These are phyloP conservation scores for Penstemon eatonii DNA, from an alignment of 257 asterid species.

Conservation along the genomic window DNA sequence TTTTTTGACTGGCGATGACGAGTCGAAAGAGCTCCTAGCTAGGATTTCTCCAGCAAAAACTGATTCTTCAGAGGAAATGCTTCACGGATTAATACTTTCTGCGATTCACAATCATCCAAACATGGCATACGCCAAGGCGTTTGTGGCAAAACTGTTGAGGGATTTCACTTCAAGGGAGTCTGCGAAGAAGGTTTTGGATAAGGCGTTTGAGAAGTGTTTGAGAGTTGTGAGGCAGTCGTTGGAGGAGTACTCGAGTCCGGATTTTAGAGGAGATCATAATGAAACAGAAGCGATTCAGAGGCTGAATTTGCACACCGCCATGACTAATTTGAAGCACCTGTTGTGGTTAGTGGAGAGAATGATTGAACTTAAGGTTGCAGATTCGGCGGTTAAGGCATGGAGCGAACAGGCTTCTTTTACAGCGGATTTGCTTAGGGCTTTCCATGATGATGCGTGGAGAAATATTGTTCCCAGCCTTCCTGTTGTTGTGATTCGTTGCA, in stretches of 20 bases:
- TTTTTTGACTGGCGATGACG: constrained; percentile 48
- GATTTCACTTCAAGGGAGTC: constrained; percentile 73
- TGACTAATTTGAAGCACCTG: constrained; percentile 80
- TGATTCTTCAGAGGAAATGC: constrained; percentile 76
- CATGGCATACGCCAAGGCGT: constrained; percentile 79
- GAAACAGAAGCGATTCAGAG: constrained; percentile 93
- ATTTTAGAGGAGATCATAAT: constrained; percentile 76
- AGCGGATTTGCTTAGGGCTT: constrained; percentile 67
- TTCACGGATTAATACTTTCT: constrained; percentile 59
- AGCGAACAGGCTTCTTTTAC: constrained; percentile 77
- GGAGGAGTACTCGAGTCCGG: constrained; percentile 95
- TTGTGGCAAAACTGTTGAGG: constrained; percentile 82
- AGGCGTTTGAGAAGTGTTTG: constrained; percentile 67
- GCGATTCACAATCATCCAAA: constrained; percentile 74
- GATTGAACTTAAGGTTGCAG: constrained; percentile 91
- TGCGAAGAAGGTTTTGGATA: constrained; percentile 69
- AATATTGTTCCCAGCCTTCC: constrained; percentile 81
- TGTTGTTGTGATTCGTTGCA: constrained; percentile 73
- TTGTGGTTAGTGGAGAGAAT: constrained; percentile 95
- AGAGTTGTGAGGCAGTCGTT: constrained; percentile 70
- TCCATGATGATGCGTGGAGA: constrained; percentile 79
- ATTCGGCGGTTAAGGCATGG: constrained; percentile 81
- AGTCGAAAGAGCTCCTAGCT: constrained; percentile 65
- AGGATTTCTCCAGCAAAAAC: constrained; percentile 57
- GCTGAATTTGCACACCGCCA: constrained; percentile 78